Conservation (phyloP, 1,284 basidiomycete genomes). For the Trametes sp. region DNA sequence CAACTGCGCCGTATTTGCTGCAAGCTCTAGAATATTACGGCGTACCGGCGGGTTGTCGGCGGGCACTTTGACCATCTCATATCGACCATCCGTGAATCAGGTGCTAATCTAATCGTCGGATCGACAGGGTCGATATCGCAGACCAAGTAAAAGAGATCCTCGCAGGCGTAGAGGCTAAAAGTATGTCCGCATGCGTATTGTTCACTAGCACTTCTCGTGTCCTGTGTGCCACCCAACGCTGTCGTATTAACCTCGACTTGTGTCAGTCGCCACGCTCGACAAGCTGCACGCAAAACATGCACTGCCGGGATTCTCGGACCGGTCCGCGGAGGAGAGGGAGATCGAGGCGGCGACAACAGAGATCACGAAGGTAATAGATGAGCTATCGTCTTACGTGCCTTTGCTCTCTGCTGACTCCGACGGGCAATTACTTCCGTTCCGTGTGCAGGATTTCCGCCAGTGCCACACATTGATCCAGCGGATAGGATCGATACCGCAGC, state of each 20-base stretch:
- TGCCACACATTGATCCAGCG: conserved; percentile 84
- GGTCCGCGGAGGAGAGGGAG: conserved; percentile 91
- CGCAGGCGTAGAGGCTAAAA: conserved; percentile 74
- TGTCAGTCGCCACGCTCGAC: conserved; percentile 80
- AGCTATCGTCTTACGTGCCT: conserved; percentile 13
- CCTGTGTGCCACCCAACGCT: neutral
- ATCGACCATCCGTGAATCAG: conserved; percentile 4
- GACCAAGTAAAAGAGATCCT: conserved; percentile 89
- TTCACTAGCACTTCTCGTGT: conserved; percentile 19
- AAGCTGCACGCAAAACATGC: conserved; percentile 96
- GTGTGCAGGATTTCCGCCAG: conserved; percentile 80
- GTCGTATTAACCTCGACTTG: conserved; percentile 34
- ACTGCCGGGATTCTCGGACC: conserved; percentile 95
- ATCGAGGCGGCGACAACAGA: conserved; percentile 89
- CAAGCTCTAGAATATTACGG: too few species aligned
- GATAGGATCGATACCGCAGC: conserved; percentile 55
- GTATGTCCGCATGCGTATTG: conserved; percentile 58
- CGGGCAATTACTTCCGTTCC: conserved; percentile 15
- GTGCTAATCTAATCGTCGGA: conserved; percentile 25
- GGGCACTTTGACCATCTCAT: neutral
- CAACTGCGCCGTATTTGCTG: too few species aligned
- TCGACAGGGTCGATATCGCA: conserved; percentile 85
- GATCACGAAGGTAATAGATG: conserved; percentile 53
- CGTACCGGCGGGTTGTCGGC: neutral
- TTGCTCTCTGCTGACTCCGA: neutral